Conservation (phyloP, 2,329 filamentous ascomycete species). For the Blumeriella jaapii region DNA sequence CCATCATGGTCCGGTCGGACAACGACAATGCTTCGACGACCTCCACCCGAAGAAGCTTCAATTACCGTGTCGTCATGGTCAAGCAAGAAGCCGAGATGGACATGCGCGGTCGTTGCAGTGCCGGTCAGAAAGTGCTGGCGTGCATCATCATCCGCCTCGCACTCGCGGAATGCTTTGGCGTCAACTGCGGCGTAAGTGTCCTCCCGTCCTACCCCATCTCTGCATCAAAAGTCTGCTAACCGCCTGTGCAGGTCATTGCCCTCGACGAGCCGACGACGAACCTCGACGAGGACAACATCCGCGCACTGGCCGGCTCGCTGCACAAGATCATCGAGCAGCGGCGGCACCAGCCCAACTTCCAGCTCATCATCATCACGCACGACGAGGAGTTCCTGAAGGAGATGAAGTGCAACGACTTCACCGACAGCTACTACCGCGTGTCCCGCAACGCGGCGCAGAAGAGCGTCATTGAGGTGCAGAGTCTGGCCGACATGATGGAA, state of each 20-base stretch:
- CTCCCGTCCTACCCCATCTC: not conserved
- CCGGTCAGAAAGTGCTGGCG: conserved; percentile 91
- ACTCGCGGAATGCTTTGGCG: conserved; percentile 89
- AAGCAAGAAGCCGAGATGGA: conserved; percentile 98
- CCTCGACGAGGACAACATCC: conserved; percentile 89
- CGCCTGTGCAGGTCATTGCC: conserved; percentile 54
- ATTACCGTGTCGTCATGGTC: conserved; percentile 96
- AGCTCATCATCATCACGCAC: conserved; percentile 97
- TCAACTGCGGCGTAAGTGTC: conserved; percentile 62
- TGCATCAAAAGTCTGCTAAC: conserved; percentile 3
- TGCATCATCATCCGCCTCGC: conserved; percentile 96
- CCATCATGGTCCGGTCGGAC: conserved; percentile 88
- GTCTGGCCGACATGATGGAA: conserved; percentile 15
- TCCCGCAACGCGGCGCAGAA: conserved; percentile 75
- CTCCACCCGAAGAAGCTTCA: conserved; percentile 67
- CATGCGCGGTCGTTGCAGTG: conserved; percentile 95
- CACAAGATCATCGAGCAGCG: conserved; percentile 79
- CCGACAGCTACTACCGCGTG: conserved; percentile 84
- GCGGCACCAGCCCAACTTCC: conserved; percentile 83
- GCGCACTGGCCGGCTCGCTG: conserved; percentile 71
- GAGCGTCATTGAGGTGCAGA: conserved; percentile 65
- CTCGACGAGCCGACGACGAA: conserved; percentile 98
- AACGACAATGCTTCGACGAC: conserved; percentile 48
- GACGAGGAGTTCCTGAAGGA: conserved; percentile 90
- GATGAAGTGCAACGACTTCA: conserved; percentile 91